Evolutionary conservation across 225 moss, liverwort and hornwort species (phyloP), one percentile per base, ranked within the genome.

Genomic region (Polytrichum formosum): DNA sequence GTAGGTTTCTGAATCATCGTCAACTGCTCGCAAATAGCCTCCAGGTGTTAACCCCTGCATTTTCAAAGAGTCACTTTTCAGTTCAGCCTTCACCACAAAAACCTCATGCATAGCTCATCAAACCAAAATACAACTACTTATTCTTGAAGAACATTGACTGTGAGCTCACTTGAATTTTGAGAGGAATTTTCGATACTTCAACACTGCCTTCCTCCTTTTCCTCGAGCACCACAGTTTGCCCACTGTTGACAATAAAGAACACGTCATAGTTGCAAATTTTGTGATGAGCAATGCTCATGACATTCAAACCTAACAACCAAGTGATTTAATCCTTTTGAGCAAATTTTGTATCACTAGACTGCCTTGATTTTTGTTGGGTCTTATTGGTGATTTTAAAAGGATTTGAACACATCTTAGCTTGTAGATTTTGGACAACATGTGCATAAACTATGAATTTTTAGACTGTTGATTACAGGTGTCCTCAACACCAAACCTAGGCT

Each of bases 21-120:
- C 94, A 27, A 85, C 70, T 67, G 92, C 97, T 74, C 88, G 77
- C 84, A 98, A 77, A 70, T 84, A 92, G 26, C 97, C 97, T 26
- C 79, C 71, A 17, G 83, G 56, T 13, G 92, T 92, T 78, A 97
- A 74, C 53, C 92, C 94, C 78, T 89, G 83, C 35, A 78, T 35
- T 46, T 46, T 13, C 46, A 46, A 46, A 10, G 13, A 10, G 2
- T 46, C 46, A 46, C 46, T 46, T 46, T 46, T 46, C 46, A 46
- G 9, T 18, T 25, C 66, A 30, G n/a, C 18, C 55, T 18, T 30
- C 29, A 46, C 67, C 18, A 66, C 31, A 56, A 18, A 46, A 56
- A 19, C n/a, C 27, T 64, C 18, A 61, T 20, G 31, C 4, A 28
- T 29, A n/a, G 29, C 70, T 56, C 53, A 59, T 70, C 28, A 28